A percentile compares a stretch with the other conserved stretches of the same genome.
Conservation (phyloP, 2,329 filamentous ascomycete genomes). For the Chalara sp. region DNA sequence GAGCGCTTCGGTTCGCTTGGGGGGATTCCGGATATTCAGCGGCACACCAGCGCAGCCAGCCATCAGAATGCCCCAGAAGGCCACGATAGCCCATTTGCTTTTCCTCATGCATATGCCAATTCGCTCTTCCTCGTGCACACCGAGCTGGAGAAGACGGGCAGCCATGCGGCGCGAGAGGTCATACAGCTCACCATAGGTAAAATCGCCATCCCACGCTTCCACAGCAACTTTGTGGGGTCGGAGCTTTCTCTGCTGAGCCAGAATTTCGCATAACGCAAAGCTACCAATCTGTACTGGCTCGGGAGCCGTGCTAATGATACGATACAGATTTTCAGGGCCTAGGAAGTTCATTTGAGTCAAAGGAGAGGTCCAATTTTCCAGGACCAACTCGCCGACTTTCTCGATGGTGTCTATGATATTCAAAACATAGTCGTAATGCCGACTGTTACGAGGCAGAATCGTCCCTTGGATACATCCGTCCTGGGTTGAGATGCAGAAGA, state of each 20-base stretch:
- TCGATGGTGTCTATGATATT: background rate
- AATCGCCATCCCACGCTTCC: background rate
- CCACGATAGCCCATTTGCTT: conserved; percentile 16
- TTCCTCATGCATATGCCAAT: conserved; percentile 14
- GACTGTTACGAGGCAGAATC: background rate
- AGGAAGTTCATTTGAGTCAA: background rate
- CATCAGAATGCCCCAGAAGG: conserved; percentile 20
- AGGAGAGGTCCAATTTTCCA: background rate
- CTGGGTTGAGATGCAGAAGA: background rate
- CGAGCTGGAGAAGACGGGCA: background rate
- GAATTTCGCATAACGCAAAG: background rate
- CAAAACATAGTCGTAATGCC: background rate
- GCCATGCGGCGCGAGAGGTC: background rate
- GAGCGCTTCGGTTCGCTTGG: conserved; percentile 1
- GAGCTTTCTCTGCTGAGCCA: too few relatives aligned
- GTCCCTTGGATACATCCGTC: background rate
- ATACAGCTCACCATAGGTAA: background rate
- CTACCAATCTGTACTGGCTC: background rate
- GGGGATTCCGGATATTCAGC: conserved; percentile 14
- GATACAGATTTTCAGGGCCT: background rate
- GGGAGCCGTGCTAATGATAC: background rate
- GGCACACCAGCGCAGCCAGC: conserved; percentile 22
- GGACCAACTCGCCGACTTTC: background rate
- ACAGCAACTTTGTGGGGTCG: background rate
- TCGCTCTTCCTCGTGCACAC: conserved; percentile 6